Base-by-base conservation (phyloP, 768 basidiomycete genomes). In the Psilocybe tampanensis region DNA sequence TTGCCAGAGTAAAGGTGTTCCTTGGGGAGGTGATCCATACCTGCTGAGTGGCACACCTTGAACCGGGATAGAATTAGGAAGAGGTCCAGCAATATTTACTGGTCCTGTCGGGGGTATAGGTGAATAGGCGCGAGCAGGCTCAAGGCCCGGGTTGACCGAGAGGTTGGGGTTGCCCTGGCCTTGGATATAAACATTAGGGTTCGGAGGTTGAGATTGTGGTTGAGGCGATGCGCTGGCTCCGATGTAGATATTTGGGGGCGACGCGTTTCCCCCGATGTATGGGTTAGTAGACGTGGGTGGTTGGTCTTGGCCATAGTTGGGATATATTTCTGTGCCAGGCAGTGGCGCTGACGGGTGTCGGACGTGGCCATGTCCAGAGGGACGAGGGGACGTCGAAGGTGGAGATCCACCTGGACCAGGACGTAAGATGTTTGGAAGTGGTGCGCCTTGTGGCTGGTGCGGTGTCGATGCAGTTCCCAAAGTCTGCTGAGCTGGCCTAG, bases 381-480 rank as follows among this genome's bases (percentile, higher is more conserved):
- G 51, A 18, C 22, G 42, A 34, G 51, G 41, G 3, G 56, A 39
- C 15, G 52, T 55, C 8, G 55, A 48, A 19, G 66, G 54, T 8
- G 47, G 59, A 48, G 63, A 47, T 33, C 49, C 56, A 42, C 55
- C 60, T 33, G 56, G 56, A 9, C 68, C 68, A 26, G 82, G 76
- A 33, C 78, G 79, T n/a, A 84, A 72, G 29, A 76, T 68, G 1
- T 73, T 65, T 8, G 83, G 70, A 26, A 72, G 65, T 23, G 66
- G 54, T 17, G 47, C 15, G n/a, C 36, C 18, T 41, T 47, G 52
- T 29, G 39, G 47, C 22, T 42, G 56, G 13, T 54, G 52, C 19
- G 4, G 29, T 29, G 29, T 29, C 29, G 29, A 5, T 9, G 29
- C 29, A 29, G 23, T 18, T 17, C 45, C 18, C 39, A 47, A 51